Base-by-base conservation (phyloP, 306 rosid genomes). In the Biancaea sappan region DNA sequence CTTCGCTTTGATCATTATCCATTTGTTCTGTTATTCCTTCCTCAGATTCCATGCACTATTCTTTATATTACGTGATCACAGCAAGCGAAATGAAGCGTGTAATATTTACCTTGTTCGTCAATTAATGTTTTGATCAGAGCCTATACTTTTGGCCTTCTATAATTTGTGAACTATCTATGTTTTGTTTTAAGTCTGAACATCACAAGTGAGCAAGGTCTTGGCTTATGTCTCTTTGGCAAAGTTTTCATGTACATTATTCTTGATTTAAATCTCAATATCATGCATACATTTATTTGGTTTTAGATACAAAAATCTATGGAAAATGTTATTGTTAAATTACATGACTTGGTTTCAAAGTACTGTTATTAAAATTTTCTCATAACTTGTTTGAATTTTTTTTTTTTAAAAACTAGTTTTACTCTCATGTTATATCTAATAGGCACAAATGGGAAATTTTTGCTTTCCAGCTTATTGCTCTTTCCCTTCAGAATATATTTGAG, bases 221-320 rank as follows among this genome's bases (percentile, higher is more conserved):
- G 35, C 14, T 52, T 22, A 21, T 21, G 31, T 44, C 52, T 28
- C 72, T 57, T 26, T 47, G 31, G 37, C 44, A 68, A 68, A 58
- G 66, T 77, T 77, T 58, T 80, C 54, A 32, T 68, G 50, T 66
- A 22, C 37, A 6, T 24, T 32, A 29, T 83, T 75, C 8, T 48
- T 68, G 31, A 70, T 57, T 75, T 40, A 54, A 75, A 34, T 74
- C 50, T 64, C 29, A 41, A 50, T 38, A 79, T 37, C 44, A 38
- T 71, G 37, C 52, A 53, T 19, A 24, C 9, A 22, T 54, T n/a
- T 52, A 26, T 56, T 51, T 75, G 62, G 38, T 22, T 64, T 71
- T 46, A 6, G 58, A 34, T 59, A 73, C 32, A 71, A 61, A 19
- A 44, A 43, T 44, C 47, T 51, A 44, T 9, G 31, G 48, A 19